Evolutionary conservation across 2,329 filamentous ascomycete species (phyloP).

Genomic region (Ceratocystiopsis minuta): DNA sequence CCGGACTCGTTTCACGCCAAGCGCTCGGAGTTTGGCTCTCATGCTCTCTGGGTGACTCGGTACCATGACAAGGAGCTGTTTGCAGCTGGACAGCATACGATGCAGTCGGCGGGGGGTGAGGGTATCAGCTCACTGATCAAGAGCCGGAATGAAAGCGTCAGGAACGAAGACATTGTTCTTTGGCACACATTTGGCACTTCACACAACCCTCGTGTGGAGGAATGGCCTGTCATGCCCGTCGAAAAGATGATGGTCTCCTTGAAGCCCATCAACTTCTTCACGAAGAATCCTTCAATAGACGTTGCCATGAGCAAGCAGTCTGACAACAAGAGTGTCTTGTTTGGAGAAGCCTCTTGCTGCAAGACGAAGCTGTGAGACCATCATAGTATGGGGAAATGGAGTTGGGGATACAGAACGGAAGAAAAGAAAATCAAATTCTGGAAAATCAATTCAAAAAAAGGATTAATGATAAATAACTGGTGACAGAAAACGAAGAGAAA

Average conservation of each 20-base stretch:
- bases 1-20: slow-evolving; percentile 20
- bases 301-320: slow-evolving; percentile 5
- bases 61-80: slow-evolving; percentile 25
- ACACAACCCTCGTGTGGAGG: slow-evolving; percentile 45
- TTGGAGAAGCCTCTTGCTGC: not conserved
- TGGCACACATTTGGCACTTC: slow-evolving; percentile 43
- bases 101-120: slow-evolving; percentile 10
- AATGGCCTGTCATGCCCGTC: slow-evolving; percentile 53
- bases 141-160: not conserved
- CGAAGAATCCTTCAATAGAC: slow-evolving; percentile 5
- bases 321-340: slow-evolving; percentile 4
- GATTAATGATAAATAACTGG: too few species aligned
- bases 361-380: not conserved
- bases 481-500: too few species aligned
- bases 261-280: slow-evolving; percentile 7
- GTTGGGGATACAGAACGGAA: too few species aligned
- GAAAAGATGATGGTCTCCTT: slow-evolving; percentile 5
- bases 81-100: slow-evolving; percentile 22
- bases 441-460: too few species aligned
- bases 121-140: not conserved
- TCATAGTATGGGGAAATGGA: too few species aligned
- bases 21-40: slow-evolving; percentile 23
- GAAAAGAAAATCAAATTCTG: too few species aligned
- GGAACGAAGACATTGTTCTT: slow-evolving; percentile 41
- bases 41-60: slow-evolving; percentile 26